A percentile compares a stretch with the other conserved stretches of the same genome.
Evolutionary conservation across 345 rosid genomes (phyloP).

Genomic region (Salix suchowensis): DNA sequence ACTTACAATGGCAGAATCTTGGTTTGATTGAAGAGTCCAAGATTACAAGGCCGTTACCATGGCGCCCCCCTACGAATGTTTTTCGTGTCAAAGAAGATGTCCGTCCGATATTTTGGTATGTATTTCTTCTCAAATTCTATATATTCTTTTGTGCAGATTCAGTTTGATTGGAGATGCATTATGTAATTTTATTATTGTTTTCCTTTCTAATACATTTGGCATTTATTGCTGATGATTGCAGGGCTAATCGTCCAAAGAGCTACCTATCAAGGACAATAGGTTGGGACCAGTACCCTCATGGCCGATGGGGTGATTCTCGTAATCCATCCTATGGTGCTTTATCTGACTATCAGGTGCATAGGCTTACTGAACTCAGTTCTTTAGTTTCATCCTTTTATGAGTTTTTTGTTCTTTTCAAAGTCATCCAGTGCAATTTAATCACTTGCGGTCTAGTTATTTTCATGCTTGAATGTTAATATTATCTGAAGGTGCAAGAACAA

Average conservation of each 20-base stretch:
- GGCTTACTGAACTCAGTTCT: not conserved
- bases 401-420: not conserved
- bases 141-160: not conserved
- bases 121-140: not conserved
- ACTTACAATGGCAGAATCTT: constrained; percentile 62
- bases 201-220: constrained; percentile 11
- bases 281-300: constrained; percentile 90
- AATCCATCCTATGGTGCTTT: constrained; percentile 87
- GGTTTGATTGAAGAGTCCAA: constrained; percentile 92
- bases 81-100: constrained; percentile 91
- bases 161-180: not conserved
- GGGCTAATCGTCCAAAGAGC: constrained; percentile 99
- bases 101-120: constrained; percentile 93
- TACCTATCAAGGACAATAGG: constrained; percentile 79
- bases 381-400: not conserved
- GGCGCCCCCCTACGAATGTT: constrained; percentile 91
- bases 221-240: constrained; percentile 27
- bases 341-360: constrained; percentile 71
- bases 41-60: constrained; percentile 69
- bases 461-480: no score
- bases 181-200: not conserved
- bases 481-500: no score
- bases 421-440: not conserved
- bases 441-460: not conserved
- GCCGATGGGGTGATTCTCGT: constrained; percentile 88